A percentile compares a stretch with the other conserved stretches of the same genome.
Evolutionary conservation across 2,329 filamentous ascomycete species (phyloP).

Genomic region (Hysterium pulicare): DNA sequence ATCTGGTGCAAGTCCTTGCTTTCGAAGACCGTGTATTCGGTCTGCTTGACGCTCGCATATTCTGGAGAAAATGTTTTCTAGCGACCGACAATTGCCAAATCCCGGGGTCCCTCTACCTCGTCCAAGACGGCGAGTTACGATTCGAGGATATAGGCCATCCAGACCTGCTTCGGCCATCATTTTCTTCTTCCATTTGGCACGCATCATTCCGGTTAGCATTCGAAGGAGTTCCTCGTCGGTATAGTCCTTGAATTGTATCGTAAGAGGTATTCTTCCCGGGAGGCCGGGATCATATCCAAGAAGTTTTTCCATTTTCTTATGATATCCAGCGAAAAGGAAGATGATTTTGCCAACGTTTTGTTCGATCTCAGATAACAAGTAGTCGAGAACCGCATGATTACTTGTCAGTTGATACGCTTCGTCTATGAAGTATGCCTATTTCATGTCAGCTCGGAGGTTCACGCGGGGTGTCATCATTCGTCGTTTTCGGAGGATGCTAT

Average conservation of each 20-base stretch:
- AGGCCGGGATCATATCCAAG: slow-evolving; percentile 68
- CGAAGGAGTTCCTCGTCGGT: slow-evolving; percentile 57
- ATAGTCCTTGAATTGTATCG: slow-evolving; percentile 61
- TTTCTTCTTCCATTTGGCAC: slow-evolving; percentile 46
- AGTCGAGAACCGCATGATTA: slow-evolving; percentile 60
- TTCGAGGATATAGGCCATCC: slow-evolving; percentile 58
- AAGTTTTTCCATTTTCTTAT: slow-evolving; percentile 67
- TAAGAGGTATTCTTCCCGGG: slow-evolving; percentile 60
- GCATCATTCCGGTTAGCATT: slow-evolving; percentile 46
- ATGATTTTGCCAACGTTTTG: slow-evolving; percentile 63
- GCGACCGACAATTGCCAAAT: slow-evolving; percentile 66
- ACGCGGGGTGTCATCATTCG: no score
- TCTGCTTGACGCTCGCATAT: slow-evolving; percentile 56
- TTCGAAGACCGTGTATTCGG: slow-evolving; percentile 48
- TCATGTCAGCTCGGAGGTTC: no score
- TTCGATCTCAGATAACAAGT: slow-evolving; percentile 65
- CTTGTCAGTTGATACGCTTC: slow-evolving; percentile 68
- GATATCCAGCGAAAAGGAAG: slow-evolving; percentile 68
- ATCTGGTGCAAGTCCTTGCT: slow-evolving; percentile 41
- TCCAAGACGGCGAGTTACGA: slow-evolving; percentile 58
- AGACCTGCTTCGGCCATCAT: slow-evolving; percentile 59
- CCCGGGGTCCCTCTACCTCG: slow-evolving; percentile 57
- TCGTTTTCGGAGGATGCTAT: no score
- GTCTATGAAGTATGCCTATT: slow-evolving; percentile 72
- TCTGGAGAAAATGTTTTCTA: slow-evolving; percentile 56